Conservation (phyloP, 2,329 filamentous ascomycete species). For the Arthroderma uncinatum region DNA sequence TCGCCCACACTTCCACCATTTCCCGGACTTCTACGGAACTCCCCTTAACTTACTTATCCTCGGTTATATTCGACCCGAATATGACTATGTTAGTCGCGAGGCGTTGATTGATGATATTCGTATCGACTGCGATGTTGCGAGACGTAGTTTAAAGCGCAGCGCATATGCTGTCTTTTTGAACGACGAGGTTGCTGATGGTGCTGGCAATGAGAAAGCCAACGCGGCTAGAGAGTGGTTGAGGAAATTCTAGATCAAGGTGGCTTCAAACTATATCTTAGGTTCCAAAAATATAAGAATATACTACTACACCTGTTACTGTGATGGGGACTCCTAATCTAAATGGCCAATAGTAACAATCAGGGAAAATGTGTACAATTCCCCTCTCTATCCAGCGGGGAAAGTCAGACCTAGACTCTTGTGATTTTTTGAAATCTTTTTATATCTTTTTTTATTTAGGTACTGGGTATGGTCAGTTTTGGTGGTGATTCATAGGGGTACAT, state of each 20-base stretch:
- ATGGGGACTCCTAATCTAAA: too few relatives aligned
- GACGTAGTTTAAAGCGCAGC: slow-evolving; percentile 56
- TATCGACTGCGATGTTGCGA: slow-evolving; percentile 75
- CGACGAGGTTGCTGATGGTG: slow-evolving; percentile 22
- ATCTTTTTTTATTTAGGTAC: background rate
- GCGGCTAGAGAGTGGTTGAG: slow-evolving; percentile 28
- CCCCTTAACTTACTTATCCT: slow-evolving; percentile 69
- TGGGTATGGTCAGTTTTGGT: too few relatives aligned
- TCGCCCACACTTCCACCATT: slow-evolving; percentile 28
- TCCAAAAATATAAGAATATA: too few relatives aligned
- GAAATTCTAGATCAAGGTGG: slow-evolving; percentile 19
- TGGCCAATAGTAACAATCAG: too few relatives aligned
- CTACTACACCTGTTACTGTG: too few relatives aligned
- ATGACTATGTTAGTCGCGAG: slow-evolving; percentile 75
- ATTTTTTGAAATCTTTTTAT: too few relatives aligned
- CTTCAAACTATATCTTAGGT: too few relatives aligned
- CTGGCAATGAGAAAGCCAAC: slow-evolving; percentile 21
- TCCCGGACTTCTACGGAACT: slow-evolving; percentile 71
- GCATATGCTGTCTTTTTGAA: slow-evolving; percentile 42
- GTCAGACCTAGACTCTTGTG: too few relatives aligned
- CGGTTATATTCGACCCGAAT: slow-evolving; percentile 81
- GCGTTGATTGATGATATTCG: slow-evolving; percentile 79
- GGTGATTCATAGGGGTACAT: too few relatives aligned
- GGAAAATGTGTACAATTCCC: too few relatives aligned
- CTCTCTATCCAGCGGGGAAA: too few relatives aligned